A percentile compares a stretch with the other conserved stretches of the same genome.
Conservation (phyloP, 305 asterid genomes). For the Ilex paraguariensis region DNA sequence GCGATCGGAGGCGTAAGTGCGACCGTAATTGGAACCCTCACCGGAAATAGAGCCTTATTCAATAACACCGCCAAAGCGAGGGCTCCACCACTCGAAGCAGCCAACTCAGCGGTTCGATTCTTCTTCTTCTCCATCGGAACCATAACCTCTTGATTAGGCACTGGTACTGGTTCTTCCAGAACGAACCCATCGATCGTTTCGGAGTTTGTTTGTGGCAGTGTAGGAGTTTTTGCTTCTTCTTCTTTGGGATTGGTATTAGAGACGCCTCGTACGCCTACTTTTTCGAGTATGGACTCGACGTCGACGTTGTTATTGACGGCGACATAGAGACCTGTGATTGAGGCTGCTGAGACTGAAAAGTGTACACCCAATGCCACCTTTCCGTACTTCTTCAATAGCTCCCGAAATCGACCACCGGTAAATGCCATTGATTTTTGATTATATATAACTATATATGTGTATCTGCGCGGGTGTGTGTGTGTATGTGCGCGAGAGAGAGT, state of each 20-base stretch:
- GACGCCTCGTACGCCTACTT: conserved; percentile 43
- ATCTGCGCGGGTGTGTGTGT: background rate
- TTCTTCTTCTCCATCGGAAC: conserved; percentile 29
- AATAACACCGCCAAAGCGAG: conserved; percentile 64
- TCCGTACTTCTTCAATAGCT: conserved; percentile 66
- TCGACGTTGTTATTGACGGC: conserved; percentile 75
- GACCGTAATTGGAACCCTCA: conserved; percentile 73
- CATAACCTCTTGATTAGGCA: conserved; percentile 3
- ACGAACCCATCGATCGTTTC: conserved; percentile 14
- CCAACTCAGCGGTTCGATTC: conserved; percentile 72
- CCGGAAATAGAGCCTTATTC: conserved; percentile 77
- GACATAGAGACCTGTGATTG: conserved; percentile 58
- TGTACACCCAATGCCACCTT: conserved; percentile 81
- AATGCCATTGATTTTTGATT: conserved; percentile 15
- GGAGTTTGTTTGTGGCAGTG: conserved; percentile 10
- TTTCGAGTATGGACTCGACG: conserved; percentile 62
- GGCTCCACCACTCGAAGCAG: conserved; percentile 72
- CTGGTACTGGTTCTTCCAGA: conserved; percentile 4
- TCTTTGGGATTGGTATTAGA: background rate
- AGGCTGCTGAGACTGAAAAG: conserved; percentile 65
- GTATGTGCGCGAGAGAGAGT: background rate
- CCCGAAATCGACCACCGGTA: conserved; percentile 52
- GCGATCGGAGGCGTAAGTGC: conserved; percentile 82
- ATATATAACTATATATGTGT: background rate
- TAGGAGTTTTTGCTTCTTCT: conserved; percentile 18